These are phyloP conservation scores for Diaporthe eres DNA, from an alignment of 2,329 filamentous ascomycete genomes.

Conservation along the genomic window DNA sequence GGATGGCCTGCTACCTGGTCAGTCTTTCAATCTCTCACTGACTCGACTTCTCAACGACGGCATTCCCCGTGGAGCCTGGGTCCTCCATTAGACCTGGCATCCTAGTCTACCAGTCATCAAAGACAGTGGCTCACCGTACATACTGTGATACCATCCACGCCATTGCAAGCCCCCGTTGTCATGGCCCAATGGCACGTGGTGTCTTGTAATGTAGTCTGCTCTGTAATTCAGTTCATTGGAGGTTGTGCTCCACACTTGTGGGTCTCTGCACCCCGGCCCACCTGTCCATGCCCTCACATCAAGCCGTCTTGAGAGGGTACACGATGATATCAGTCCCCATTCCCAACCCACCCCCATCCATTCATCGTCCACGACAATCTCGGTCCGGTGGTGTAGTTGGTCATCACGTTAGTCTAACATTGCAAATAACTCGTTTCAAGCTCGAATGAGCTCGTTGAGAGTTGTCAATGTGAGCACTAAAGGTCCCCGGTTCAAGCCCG, in stretches of 20 bases:
- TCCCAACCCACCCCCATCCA: slow-evolving; percentile 12
- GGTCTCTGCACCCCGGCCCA: neutral
- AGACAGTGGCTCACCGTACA: neutral
- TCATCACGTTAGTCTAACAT: slow-evolving; percentile 38
- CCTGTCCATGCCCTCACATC: neutral
- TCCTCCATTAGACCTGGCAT: neutral
- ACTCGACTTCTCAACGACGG: neutral
- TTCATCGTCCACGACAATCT: neutral
- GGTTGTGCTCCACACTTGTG: neutral
- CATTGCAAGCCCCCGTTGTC: neutral
- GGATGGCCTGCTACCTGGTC: neutral
- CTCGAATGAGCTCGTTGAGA: neutral
- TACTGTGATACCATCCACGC: neutral
- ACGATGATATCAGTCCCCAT: neutral
- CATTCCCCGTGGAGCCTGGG: neutral
- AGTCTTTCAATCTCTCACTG: neutral
- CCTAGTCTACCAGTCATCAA: neutral
- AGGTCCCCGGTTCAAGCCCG: slow-evolving; percentile 38
- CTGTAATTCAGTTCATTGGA: neutral
- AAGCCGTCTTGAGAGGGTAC: neutral
- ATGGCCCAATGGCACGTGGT: neutral
- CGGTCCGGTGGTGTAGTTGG: slow-evolving; percentile 39
- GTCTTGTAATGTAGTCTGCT: neutral
- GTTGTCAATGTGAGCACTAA: slow-evolving; percentile 20
- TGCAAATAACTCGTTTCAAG: neutral